Evolutionary conservation across 2,329 filamentous ascomycete genomes (phyloP).

Genomic region (Trichoderma citrinoviride): DNA sequence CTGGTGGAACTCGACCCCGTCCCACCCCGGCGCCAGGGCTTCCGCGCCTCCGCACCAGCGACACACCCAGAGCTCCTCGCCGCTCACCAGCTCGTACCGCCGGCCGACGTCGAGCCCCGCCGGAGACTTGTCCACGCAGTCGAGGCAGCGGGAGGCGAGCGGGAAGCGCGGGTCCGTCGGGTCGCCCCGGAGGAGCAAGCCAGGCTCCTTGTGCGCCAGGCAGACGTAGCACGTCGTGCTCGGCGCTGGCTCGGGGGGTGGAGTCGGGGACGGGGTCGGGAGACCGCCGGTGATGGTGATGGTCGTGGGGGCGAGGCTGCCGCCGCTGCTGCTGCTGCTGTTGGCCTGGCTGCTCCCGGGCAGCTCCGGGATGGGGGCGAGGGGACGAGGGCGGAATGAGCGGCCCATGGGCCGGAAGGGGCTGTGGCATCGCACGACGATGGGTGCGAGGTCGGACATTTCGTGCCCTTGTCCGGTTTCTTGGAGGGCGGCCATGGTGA

Average conservation of each 20-base stretch:
- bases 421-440: no score
- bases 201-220: slow-evolving; percentile 35
- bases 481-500: no score
- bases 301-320: no score
- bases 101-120: slow-evolving; percentile 39
- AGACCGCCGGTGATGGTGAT: no score
- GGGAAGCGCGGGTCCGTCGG: slow-evolving; percentile 35
- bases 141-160: slow-evolving; percentile 41
- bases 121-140: slow-evolving; percentile 35
- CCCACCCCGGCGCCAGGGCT: slow-evolving; percentile 28
- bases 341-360: no score
- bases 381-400: no score
- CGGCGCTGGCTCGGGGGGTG: slow-evolving; percentile 4
- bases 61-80: slow-evolving; percentile 39
- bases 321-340: no score
- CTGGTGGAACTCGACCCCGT: slow-evolving; percentile 41
- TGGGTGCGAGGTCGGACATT: no score
- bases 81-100: slow-evolving; percentile 39
- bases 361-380: no score
- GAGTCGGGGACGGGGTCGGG: slow-evolving; percentile 29
- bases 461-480: no score
- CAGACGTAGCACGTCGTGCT: slow-evolving; percentile 42
- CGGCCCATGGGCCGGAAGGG: no score
- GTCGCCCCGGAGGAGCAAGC: slow-evolving; percentile 36
- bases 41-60: slow-evolving; percentile 45